These are phyloP conservation scores for Solanum chmielewskii DNA, from an alignment of 257 asterid genomes.

Conservation along the genomic window DNA sequence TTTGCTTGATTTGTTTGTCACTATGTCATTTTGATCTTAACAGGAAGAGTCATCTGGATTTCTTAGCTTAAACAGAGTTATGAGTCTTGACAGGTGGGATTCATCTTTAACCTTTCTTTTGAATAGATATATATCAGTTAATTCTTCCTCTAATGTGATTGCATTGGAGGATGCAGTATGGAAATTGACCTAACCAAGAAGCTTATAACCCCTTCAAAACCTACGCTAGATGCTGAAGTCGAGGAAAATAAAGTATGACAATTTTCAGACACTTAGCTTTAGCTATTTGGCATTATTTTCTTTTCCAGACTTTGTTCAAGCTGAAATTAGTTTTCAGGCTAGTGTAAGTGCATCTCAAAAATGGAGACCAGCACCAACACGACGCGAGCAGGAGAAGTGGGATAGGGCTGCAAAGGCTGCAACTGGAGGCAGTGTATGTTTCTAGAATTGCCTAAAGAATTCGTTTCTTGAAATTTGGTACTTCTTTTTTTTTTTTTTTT, in stretches of 20 bases:
- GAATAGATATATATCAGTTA: neutral
- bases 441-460: neutral
- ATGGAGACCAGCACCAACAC: constrained; percentile 92
- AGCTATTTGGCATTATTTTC: neutral
- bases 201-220: constrained; percentile 30
- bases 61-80: constrained; percentile 87
- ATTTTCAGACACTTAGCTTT: neutral
- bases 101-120: neutral
- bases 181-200: constrained; percentile 70
- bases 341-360: constrained; percentile 22
- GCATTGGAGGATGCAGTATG: constrained; percentile 31
- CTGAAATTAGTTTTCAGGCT: constrained; percentile 26
- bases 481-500: neutral
- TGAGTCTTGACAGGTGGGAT: constrained; percentile 77
- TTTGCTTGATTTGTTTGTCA: neutral
- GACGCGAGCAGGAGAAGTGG: constrained; percentile 97
- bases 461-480: neutral
- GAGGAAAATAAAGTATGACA: constrained; percentile 37
- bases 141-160: neutral
- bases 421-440: constrained; percentile 87
- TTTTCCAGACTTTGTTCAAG: too few relatives aligned
- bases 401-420: constrained; percentile 81
- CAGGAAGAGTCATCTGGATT: constrained; percentile 83
- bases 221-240: constrained; percentile 18
- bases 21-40: neutral